Evolutionary conservation across 2,329 filamentous ascomycete species (phyloP).

Genomic region (Claviceps sp.): DNA sequence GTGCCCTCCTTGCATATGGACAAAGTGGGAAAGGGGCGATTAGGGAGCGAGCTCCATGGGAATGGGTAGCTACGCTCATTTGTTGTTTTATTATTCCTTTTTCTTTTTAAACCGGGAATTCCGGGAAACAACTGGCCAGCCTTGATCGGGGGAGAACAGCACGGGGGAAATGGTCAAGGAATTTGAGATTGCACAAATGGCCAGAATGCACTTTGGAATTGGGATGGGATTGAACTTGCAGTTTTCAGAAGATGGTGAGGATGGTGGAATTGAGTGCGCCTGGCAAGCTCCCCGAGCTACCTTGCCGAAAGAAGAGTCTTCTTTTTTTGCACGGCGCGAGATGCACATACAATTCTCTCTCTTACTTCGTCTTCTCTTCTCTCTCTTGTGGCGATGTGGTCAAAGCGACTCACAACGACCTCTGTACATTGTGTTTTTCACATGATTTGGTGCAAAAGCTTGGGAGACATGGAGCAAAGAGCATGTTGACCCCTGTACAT

Average conservation of each 20-base stretch:
- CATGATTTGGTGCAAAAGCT: neutral
- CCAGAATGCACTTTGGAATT: conserved; percentile 2
- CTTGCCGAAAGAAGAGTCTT: neutral
- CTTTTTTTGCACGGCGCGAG: neutral
- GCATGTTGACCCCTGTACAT: neutral
- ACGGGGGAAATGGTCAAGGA: conserved; percentile 8
- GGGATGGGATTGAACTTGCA: neutral
- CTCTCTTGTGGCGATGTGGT: conserved; percentile 3
- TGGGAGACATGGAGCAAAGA: conserved; percentile 1
- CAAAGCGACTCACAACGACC: conserved; percentile 13
- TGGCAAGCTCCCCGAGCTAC: neutral
- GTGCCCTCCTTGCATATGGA: conserved; percentile 8
- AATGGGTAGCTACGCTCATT: neutral
- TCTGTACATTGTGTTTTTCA: conserved; percentile 18
- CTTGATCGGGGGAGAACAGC: conserved; percentile 8
- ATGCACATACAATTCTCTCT: neutral
- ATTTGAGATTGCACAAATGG: conserved; percentile 21
- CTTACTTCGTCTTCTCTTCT: neutral
- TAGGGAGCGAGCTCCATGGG: neutral
- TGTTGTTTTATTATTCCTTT: neutral
- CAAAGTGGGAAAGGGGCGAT: conserved; percentile 8
- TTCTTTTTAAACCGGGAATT: conserved; percentile 14
- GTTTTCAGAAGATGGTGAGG: neutral
- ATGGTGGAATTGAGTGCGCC: neutral
- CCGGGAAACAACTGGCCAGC: conserved; percentile 14